Percentiles rank a stretch among this genome's conserved stretches.
Evolutionary conservation across 1,284 basidiomycete genomes (phyloP).

Genomic region (Papiliotrema nemorosa): DNA sequence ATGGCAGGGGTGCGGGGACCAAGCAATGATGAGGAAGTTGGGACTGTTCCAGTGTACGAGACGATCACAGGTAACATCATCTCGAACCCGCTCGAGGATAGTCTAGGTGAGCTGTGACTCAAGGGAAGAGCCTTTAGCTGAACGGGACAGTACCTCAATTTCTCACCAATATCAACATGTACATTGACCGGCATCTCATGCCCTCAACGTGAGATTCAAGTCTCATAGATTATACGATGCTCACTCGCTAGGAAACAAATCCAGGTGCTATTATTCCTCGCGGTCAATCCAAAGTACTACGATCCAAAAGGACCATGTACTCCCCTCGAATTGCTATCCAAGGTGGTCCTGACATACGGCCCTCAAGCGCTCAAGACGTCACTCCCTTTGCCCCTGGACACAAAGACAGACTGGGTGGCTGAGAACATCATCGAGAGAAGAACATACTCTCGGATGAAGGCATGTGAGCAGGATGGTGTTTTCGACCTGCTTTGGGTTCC

Average conservation of each 20-base stretch:
- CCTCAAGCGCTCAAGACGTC: constrained; percentile 7
- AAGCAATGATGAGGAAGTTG: not conserved
- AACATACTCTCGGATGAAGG: not conserved
- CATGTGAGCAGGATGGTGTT: constrained; percentile 17
- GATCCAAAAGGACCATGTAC: not conserved
- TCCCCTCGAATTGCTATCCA: constrained; percentile 19
- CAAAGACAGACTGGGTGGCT: not conserved
- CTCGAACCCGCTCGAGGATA: constrained; percentile 11
- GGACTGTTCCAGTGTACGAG: not conserved
- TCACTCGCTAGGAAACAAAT: constrained; percentile 24
- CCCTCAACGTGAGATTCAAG: constrained; percentile 10
- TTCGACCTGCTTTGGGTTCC: constrained; percentile 31
- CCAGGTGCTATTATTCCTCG: constrained; percentile 32
- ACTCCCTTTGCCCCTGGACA: constrained; percentile 7
- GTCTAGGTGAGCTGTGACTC: constrained; percentile 4
- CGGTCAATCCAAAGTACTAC: constrained; percentile 3
- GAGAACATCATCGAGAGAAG: constrained; percentile 7
- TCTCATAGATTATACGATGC: not conserved
- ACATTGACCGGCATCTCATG: constrained; percentile 3
- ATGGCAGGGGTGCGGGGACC: not conserved
- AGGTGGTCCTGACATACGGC: constrained; percentile 12
- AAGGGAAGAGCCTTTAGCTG: not conserved
- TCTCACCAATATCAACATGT: constrained; percentile 2
- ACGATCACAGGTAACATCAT: constrained; percentile 7
- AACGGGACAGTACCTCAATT: constrained; percentile 4